Evolutionary conservation across 768 basidiomycete species (phyloP), one percentile per base, ranked within the genome.

Genomic region (Phallus indusiatus): DNA sequence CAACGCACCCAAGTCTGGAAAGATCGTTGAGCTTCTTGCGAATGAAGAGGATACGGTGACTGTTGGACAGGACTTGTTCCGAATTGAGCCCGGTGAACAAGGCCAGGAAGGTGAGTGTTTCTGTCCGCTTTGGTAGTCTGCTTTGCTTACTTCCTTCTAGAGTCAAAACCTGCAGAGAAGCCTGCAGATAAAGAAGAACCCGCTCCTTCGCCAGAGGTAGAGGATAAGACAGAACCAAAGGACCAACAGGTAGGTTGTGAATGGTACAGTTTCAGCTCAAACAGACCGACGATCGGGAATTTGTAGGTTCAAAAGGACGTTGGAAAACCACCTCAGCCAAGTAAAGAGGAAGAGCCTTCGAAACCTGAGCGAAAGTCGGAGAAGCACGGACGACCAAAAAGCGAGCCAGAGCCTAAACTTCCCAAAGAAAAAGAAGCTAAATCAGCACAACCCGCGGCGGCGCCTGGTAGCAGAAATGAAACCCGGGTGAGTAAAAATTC

Each of bases 51-150:
- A 93, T 66, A 96, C 94, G 20, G 95, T 98, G 60, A 78, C 83
- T 7, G 93, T 97, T 42, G 95, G 95, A 33, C 93, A 97, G 72
- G 95, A 97, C 68, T 78, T 98, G 53, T 89, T 97, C 74, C 80
- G 85, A 66, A 82, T 97, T 60, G 95, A 97, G 67, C 81, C 86
- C 21, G 94, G 94, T 62, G 86, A 84, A 65, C 78, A 65, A 47
- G 77, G 73, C 52, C 4, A 28, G 28, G 28, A 28, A 28, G 71
- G 80, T 79, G 67, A 61, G 79, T 64, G 54, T 47, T 37, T 60
- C 48, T 46, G 7, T 28, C 28, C n/a, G n/a, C n/a, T n/a, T n/a
- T n/a, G n/a, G 28, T 3, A 28, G 28, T n/a, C 28, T 28, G 51
- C 1, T 53, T 22, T 56, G 2, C n/a, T n/a, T 46, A 37, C n/a